Evolutionary conservation across 2,329 filamentous ascomycete species (phyloP).

Genomic region (Dothistroma pini): DNA sequence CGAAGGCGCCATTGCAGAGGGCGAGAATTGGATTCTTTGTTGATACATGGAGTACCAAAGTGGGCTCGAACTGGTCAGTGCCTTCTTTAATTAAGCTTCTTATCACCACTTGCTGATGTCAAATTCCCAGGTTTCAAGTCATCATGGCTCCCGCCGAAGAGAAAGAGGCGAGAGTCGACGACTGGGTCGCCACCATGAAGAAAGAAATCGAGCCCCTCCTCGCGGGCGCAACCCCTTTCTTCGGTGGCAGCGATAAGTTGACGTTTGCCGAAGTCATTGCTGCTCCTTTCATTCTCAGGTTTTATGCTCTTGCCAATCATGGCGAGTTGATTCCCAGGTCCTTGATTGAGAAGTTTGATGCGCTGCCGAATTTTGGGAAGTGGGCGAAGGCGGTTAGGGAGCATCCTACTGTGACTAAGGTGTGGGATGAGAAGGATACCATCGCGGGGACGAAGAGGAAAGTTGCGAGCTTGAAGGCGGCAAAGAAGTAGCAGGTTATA

Average conservation of each 20-base stretch:
- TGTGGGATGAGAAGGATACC: conserved; percentile 51
- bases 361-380: conserved; percentile 53
- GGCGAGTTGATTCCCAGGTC: conserved; percentile 52
- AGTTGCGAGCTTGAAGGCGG: conserved; percentile 35
- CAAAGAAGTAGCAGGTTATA: conserved; percentile 17
- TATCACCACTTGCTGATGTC: background rate
- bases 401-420: conserved; percentile 59
- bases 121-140: conserved; percentile 33
- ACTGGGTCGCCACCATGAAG: conserved; percentile 54
- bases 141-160: conserved; percentile 50
- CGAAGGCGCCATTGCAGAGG: conserved; percentile 43
- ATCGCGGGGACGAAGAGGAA: conserved; percentile 44
- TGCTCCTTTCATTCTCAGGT: conserved; percentile 64
- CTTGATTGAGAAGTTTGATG: conserved; percentile 48
- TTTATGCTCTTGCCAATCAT: conserved; percentile 54
- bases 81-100: background rate
- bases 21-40: conserved; percentile 69
- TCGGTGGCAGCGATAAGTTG: conserved; percentile 48
- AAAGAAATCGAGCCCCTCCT: conserved; percentile 75
- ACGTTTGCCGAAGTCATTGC: conserved; percentile 71
- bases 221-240: conserved; percentile 43
- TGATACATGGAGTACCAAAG: conserved; percentile 65
- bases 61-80: conserved; percentile 34
- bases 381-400: conserved; percentile 30
- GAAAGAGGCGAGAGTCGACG: conserved; percentile 46